Percentiles rank a stretch among this genome's conserved stretches.
These are phyloP conservation scores for Nadsonia starkeyi-henricii DNA, from an alignment of 1,139 yeast species.

Conservation along the genomic window DNA sequence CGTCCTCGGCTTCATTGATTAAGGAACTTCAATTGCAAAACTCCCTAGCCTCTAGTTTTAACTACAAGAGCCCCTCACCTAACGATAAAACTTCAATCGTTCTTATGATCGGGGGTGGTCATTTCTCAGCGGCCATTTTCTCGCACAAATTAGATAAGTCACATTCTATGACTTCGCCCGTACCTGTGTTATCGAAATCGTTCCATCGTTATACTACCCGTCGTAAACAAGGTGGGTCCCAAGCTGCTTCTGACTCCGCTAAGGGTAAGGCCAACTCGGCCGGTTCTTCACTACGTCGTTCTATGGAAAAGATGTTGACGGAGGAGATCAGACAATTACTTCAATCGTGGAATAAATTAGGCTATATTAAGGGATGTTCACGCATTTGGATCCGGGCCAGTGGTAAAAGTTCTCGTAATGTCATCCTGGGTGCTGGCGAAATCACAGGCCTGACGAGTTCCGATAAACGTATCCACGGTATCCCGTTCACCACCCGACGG, in stretches of 20 bases:
- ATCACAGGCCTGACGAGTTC: constrained; percentile 31
- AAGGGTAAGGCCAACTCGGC: constrained; percentile 95
- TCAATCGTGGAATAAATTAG: constrained; percentile 42
- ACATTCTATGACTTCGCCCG: constrained; percentile 32
- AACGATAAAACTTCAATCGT: constrained; percentile 40
- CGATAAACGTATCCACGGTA: constrained; percentile 27
- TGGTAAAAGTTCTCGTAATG: constrained; percentile 53
- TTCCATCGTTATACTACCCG: constrained; percentile 93
- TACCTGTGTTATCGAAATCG: constrained; percentile 59
- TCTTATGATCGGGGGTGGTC: constrained; percentile 96
- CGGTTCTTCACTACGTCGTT: constrained; percentile 79
- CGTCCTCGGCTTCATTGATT: neutral
- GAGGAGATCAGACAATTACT: constrained; percentile 62
- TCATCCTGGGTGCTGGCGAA: constrained; percentile 49
- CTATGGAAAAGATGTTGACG: constrained; percentile 73
- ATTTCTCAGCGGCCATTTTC: constrained; percentile 89
- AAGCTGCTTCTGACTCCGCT: constrained; percentile 81
- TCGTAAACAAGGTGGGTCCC: constrained; percentile 96
- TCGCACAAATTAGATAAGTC: constrained; percentile 40
- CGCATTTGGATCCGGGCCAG: constrained; percentile 69
- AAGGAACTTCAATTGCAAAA: neutral
- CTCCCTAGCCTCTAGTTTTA: neutral
- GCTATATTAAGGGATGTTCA: constrained; percentile 24
- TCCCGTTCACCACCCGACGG: constrained; percentile 83
- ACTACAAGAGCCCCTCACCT: neutral